Evolutionary conservation across 805 yeast genomes (phyloP), one percentile per base, ranked within the genome.

Genomic region (Starmerella bacillaris): DNA sequence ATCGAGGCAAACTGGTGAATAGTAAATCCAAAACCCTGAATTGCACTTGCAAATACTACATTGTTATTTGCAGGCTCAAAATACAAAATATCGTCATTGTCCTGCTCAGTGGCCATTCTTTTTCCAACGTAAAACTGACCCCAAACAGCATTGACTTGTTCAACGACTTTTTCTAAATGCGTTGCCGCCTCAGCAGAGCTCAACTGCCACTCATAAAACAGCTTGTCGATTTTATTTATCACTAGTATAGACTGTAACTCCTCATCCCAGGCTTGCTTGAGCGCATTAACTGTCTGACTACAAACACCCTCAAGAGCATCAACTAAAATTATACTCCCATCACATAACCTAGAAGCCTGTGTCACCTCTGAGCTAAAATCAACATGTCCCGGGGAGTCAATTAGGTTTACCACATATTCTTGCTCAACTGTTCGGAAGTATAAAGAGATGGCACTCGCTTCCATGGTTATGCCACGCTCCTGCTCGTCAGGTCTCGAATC

Each of bases 301-400:
- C 95, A 84, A 0, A 89, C 96, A 18, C 99, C 99, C 58, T 89
- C 99, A 2, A 89, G 94, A 3, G 80, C 95, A 55, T 89, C 99
- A 2, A 89, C 94, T 12, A 89, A 60, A 0, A 89, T 92, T 3
- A 89, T 77, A 0, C 96, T 94, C 30, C 96, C 96, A 53, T 89
- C 99, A 60, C 96, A 89, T 30, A 89, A 61, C 49, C 98, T 65
- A 2, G 96, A 83, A 1, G 96, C 93, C 0, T 94, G 79, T 19
- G 94, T 79, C 0, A 89, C 99, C 52, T 89, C 99, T 9, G 92
- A 77, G 1, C 93, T 77, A 54, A 89, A 89, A 57, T 89, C 99
- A 40, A 89, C 82, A 50, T 89, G 99, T n/a, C 99, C 99, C 0
- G 99, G 99, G 0, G 96, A 86, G 56, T 89, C 99, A 38, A 89